Percentiles rank a stretch among this genome's conserved stretches.
phyloP scores from a whole-genome alignment of 2,329 filamentous ascomycete genomes.

The Fusarium gaditjirri region DNA sequence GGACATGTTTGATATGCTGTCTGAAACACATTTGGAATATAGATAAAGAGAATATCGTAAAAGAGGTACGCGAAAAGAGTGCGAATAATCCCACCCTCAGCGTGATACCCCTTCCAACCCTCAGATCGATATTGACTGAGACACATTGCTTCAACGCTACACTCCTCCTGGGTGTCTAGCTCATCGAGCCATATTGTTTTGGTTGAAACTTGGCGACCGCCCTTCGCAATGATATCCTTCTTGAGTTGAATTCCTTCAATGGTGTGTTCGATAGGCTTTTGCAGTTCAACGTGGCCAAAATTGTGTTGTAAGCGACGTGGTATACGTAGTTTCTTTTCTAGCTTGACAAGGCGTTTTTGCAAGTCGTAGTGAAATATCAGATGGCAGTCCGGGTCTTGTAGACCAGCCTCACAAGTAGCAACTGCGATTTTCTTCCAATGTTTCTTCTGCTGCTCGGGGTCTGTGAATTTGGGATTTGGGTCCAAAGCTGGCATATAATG shows the following conservation, averaged over 20 bases:
- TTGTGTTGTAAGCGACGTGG: conserved; percentile 90
- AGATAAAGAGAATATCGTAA: conserved; percentile 91
- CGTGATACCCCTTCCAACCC: conserved; percentile 95
- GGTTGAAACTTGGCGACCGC: conserved; percentile 59
- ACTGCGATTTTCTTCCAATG: conserved; percentile 83
- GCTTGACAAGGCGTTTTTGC: conserved; percentile 90
- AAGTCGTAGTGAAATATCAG: conserved; percentile 93
- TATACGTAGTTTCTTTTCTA: conserved; percentile 85
- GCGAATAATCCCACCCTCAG: conserved; percentile 90
- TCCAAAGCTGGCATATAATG: conserved; percentile 84
- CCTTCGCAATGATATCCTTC: conserved; percentile 60
- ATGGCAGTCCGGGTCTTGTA: conserved; percentile 91
- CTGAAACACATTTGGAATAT: conserved; percentile 96
- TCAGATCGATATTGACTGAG: conserved; percentile 82
- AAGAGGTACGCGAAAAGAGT: conserved; percentile 93
- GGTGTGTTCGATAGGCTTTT: conserved; percentile 77
- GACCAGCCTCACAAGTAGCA: conserved; percentile 83
- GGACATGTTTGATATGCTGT: conserved; percentile 95
- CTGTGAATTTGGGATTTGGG: conserved; percentile 51
- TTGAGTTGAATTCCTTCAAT: conserved; percentile 84
- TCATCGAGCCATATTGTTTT: conserved; percentile 93
- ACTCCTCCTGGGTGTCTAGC: conserved; percentile 74
- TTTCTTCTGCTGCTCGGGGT: conserved; percentile 72
- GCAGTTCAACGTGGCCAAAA: conserved; percentile 85
- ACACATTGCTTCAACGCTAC: conserved; percentile 94